A percentile compares a stretch with the other conserved stretches of the same genome.
phyloP scores from a whole-genome alignment of 2,329 filamentous ascomycete species.

The Periconia digitata region DNA sequence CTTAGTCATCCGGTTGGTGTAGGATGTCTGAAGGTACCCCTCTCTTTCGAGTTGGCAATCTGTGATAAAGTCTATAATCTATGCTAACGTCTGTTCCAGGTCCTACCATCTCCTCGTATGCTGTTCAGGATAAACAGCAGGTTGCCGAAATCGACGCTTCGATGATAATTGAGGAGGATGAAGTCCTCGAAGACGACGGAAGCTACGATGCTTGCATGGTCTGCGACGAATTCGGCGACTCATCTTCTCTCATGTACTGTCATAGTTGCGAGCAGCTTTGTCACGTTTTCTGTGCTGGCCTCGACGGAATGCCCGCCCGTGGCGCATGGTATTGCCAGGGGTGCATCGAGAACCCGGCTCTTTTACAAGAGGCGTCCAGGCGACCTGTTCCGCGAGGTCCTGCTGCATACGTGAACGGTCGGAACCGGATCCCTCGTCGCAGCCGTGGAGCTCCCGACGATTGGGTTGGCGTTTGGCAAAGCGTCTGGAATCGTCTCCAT shows the following conservation, averaged over 20 bases:
- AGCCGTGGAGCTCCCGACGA: conserved; percentile 36
- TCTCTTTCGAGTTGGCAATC: conserved; percentile 6
- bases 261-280: conserved; percentile 88
- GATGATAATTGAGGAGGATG: conserved; percentile 72
- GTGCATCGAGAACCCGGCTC: conserved; percentile 56
- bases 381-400: conserved; percentile 28
- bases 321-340: conserved; percentile 91
- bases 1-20: conserved; percentile 8
- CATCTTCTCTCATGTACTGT: conserved; percentile 84
- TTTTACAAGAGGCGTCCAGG: conserved; percentile 41
- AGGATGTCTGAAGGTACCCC: conserved; percentile 13
- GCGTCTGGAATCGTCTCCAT: conserved; percentile 77
- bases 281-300: conserved; percentile 87
- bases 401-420: conserved; percentile 34
- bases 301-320: conserved; percentile 69
- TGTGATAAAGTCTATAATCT: neutral
- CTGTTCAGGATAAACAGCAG: conserved; percentile 82
- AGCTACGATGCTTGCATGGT: conserved; percentile 72
- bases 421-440: conserved; percentile 32
- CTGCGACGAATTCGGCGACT: conserved; percentile 78
- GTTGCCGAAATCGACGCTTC: conserved; percentile 85
- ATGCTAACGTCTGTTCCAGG: conserved; percentile 44
- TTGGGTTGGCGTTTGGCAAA: conserved; percentile 83
- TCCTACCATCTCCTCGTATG: conserved; percentile 59
- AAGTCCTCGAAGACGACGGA: conserved; percentile 52